phyloP scores from a whole-genome alignment of 805 yeast species.

The Tetrapisispora phaffii region DNA sequence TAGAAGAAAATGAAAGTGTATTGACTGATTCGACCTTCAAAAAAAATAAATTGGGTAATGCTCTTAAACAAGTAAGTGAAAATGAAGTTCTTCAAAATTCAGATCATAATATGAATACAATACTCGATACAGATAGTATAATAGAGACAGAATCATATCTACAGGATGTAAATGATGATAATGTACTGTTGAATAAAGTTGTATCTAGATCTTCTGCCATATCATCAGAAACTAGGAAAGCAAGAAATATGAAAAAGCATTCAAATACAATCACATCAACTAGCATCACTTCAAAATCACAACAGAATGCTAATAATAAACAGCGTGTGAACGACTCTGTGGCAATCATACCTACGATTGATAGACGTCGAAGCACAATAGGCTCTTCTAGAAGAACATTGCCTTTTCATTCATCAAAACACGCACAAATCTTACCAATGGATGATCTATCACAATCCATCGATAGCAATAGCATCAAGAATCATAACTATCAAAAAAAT shows the following conservation, averaged over 20 bases:
- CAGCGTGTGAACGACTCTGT: background rate
- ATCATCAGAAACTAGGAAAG: background rate
- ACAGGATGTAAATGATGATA: constrained; percentile 30
- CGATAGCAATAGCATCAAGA: background rate
- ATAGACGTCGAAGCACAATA: constrained; percentile 8
- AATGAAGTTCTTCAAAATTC: background rate
- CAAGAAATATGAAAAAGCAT: background rate
- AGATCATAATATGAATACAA: background rate
- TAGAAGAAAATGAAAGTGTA: background rate
- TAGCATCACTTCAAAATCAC: background rate
- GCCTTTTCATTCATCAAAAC: constrained; percentile 30
- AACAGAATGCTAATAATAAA: background rate
- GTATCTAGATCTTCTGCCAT: constrained; percentile 13
- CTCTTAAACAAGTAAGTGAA: background rate
- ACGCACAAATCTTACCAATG: constrained; percentile 28
- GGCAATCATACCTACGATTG: background rate
- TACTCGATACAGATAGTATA: constrained; percentile 9
- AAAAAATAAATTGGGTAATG: background rate
- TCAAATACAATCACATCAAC: background rate
- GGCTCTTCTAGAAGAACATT: constrained; percentile 20
- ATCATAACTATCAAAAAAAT: background rate
- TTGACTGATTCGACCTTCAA: background rate
- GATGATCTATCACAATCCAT: constrained; percentile 7
- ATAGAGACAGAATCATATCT: constrained; percentile 29
- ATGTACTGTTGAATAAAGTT: constrained; percentile 28